Base-by-base conservation (phyloP, 768 basidiomycete species). In the Termitomyces sp. region DNA sequence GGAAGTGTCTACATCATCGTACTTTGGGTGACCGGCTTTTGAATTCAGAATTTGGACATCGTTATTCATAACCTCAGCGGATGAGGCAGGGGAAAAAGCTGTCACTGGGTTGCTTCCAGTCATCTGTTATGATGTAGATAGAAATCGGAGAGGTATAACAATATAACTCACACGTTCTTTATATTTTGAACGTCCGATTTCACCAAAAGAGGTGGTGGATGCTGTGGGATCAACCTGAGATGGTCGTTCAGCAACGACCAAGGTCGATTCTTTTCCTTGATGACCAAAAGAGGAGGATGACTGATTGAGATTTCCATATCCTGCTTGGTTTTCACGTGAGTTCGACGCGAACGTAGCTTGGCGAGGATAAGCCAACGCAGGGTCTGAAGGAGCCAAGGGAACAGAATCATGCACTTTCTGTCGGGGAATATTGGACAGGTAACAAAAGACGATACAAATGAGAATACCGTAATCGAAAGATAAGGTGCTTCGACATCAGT, bases 401-500 rank as follows among this genome's bases (percentile, higher is more conserved):
- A 50, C 37, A 37, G 38, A 19, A 38, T 28, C 17, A 5, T 0
- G 37, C 26, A 6, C 40, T 50, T 28, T 54, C 51, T 56, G 26
- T 24, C 6, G 10, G 19, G 24, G 21, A 26, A 41, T 46, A 47
- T 60, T n/a, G 46, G 34, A 35, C 37, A 21, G 10, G 21, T 21
- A 19, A n/a, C 22, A 50, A 32, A 32, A 5, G 32, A 43, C 6
- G 12, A 38, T 35, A 42, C 3, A 35, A 26, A 37, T 15, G 40
- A 34, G 12, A 19, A 38, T 51, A 57, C 59, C 40, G 28, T 45
- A 5, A 12, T 21, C 19, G 65, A 6, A 2, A 42, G 35, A 41
- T 38, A 58, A 32, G 62, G 21, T 8, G 60, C 65, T 37, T 64
- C 69, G 48, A 74, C 75, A 34, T 76, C 75, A 14, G 69, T 66